These are phyloP conservation scores for Yamadazyma friedrichii DNA, from an alignment of 1,139 yeast genomes.

Conservation along the genomic window DNA sequence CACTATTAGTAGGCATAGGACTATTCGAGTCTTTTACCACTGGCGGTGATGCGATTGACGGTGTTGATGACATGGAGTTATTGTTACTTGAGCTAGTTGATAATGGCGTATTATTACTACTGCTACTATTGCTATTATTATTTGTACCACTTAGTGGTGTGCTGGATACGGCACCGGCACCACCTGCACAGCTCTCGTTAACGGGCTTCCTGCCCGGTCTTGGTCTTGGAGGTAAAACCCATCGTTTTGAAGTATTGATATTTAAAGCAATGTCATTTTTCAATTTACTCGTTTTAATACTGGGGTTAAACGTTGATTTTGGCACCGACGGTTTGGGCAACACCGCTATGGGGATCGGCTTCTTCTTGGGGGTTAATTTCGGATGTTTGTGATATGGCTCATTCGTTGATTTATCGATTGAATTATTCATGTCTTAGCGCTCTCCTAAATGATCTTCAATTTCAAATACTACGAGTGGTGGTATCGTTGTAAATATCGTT, in stretches of 20 bases:
- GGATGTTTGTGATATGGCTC: slow-evolving; percentile 22
- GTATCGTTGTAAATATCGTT: too few species aligned
- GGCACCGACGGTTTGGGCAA: slow-evolving; percentile 24
- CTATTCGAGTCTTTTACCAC: not conserved
- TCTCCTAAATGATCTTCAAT: too few species aligned
- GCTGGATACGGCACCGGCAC: slow-evolving; percentile 8
- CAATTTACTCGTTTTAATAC: slow-evolving; percentile 20
- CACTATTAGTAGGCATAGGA: not conserved
- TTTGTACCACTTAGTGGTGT: not conserved
- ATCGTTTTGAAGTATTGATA: slow-evolving; percentile 53
- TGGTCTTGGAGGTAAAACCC: slow-evolving; percentile 68
- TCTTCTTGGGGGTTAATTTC: slow-evolving; percentile 35
- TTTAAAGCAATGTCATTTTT: slow-evolving; percentile 21
- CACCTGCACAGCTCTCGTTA: not conserved
- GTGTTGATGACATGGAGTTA: not conserved
- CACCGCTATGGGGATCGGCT: slow-evolving; percentile 24
- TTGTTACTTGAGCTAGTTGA: not conserved
- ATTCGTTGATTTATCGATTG: slow-evolving; percentile 8
- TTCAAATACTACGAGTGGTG: too few species aligned
- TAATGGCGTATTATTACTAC: not conserved
- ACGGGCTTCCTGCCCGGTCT: slow-evolving; percentile 57
- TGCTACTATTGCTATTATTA: not conserved
- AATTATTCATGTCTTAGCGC: slow-evolving; percentile 7
- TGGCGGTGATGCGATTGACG: not conserved
- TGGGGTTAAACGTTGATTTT: slow-evolving; percentile 13